Conservation (phyloP, 179 eudicot genomes). For the Sideroxylon spinosum region DNA sequence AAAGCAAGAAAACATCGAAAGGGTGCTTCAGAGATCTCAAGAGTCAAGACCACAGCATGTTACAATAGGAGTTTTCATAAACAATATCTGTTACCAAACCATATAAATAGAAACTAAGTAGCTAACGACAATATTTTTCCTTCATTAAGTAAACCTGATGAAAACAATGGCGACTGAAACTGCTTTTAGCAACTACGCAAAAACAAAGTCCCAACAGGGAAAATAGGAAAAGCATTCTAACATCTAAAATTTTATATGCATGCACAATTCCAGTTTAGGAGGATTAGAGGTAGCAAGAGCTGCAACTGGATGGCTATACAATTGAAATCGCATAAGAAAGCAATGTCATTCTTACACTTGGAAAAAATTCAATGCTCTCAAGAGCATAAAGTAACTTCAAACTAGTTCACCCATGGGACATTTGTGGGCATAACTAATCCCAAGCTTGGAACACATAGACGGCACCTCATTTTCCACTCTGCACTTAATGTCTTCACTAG, state of each 20-base stretch:
- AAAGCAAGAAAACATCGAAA: conserved; percentile 1
- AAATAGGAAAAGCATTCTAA: not conserved
- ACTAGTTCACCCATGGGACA: not conserved
- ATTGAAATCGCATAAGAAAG: not conserved
- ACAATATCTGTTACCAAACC: not conserved
- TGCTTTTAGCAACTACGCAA: not conserved
- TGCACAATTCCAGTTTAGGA: not conserved
- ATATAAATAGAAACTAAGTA: not conserved
- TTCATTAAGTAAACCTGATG: not conserved
- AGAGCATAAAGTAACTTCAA: not conserved
- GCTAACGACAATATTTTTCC: not conserved
- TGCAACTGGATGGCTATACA: not conserved
- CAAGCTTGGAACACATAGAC: not conserved
- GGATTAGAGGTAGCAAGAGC: not conserved
- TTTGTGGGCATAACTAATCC: not conserved
- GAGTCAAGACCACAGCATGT: not conserved
- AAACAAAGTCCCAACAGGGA: not conserved
- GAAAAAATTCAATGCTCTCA: not conserved
- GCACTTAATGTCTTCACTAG: not conserved
- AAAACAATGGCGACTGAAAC: not conserved
- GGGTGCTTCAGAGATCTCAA: conserved; percentile 11
- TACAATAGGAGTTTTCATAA: not conserved
- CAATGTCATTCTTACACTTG: not conserved
- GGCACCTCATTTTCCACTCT: not conserved
- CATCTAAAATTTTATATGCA: not conserved